A percentile compares a stretch with the other conserved stretches of the same genome.
Conservation (phyloP, 441 rosid species). For the Gossypium gossypioides region DNA sequence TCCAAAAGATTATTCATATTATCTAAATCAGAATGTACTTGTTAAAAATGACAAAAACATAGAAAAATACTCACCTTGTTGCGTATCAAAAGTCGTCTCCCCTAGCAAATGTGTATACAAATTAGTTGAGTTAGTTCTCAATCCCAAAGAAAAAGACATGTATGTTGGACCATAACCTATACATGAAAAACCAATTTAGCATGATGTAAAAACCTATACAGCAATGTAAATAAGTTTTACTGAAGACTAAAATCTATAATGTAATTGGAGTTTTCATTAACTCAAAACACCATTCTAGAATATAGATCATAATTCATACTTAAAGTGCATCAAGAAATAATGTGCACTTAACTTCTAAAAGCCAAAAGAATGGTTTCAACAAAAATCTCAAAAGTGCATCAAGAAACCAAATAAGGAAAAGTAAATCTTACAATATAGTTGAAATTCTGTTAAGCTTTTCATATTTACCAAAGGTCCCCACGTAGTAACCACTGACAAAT, state of each 20-base stretch:
- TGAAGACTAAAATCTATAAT: not conserved
- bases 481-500: not conserved
- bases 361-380: not conserved
- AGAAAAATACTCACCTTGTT: slow-evolving; percentile 13
- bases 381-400: not conserved
- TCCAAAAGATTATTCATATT: not conserved
- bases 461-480: not conserved
- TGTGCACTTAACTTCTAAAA: not conserved
- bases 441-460: not conserved
- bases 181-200: not conserved
- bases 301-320: not conserved
- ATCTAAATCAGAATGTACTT: not conserved
- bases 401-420: not conserved
- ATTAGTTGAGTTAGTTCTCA: not conserved
- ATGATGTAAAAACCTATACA: not conserved
- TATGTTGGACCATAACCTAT: slow-evolving; percentile 10
- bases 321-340: not conserved
- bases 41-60: not conserved
- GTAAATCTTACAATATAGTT: not conserved
- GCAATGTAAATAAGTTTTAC: not conserved
- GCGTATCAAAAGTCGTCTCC: not conserved
- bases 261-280: not conserved
- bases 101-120: not conserved
- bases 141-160: not conserved
- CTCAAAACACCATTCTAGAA: not conserved